Conservation (phyloP, 2,329 filamentous ascomycete species). For the Fusarium keratoplasticum region DNA sequence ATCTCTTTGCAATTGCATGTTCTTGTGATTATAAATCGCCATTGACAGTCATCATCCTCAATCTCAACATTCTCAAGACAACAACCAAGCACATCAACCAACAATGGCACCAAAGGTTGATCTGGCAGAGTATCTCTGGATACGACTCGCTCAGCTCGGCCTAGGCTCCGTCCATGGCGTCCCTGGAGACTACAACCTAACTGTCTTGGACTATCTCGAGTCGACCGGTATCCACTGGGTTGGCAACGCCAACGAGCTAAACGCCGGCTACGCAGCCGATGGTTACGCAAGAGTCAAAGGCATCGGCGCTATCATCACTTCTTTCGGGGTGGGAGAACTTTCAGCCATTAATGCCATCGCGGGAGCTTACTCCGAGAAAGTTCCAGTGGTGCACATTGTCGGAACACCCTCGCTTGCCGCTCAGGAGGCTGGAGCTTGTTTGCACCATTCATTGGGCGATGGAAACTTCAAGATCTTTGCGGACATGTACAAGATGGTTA, state of each 20-base stretch:
- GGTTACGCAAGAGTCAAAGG: conserved; percentile 12
- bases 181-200: conserved; percentile 20
- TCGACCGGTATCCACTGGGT: conserved; percentile 5
- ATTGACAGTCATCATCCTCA: not conserved
- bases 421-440: not conserved
- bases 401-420: conserved; percentile 7
- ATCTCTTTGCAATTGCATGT: not conserved
- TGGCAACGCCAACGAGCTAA: conserved; percentile 23
- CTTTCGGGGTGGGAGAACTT: conserved; percentile 14
- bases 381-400: conserved; percentile 17
- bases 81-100: not conserved
- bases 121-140: not conserved
- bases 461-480: not conserved
- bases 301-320: conserved; percentile 9
- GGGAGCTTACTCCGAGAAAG: conserved; percentile 18
- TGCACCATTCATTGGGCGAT: conserved; percentile 16
- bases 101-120: not conserved
- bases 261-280: conserved; percentile 25
- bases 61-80: not conserved
- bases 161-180: conserved; percentile 14
- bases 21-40: not conserved
- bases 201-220: conserved; percentile 7
- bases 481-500: conserved; percentile 16
- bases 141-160: not conserved
- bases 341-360: conserved; percentile 20